Base-by-base conservation (phyloP, 257 asterid genomes). In the Nicotiana noctiflora region DNA sequence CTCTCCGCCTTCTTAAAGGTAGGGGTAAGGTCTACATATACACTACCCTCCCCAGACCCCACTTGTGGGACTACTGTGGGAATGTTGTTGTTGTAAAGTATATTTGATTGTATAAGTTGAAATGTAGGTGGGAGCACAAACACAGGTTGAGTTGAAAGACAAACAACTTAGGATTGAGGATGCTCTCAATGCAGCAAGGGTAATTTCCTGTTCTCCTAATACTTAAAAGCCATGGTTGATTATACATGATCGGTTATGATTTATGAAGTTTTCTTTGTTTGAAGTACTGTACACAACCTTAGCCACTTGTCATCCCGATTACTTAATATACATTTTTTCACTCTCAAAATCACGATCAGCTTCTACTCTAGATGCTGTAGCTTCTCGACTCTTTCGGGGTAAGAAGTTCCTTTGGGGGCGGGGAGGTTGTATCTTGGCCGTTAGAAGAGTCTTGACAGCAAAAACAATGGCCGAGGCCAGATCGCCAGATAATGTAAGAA, bases 101-200 rank as follows among this genome's bases (percentile, higher is more conserved):
- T 37, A 65, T 46, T 53, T 40, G 63, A 23, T 46, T 76, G 15
- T 44, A 64, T 78, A 53, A 25, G 61, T 23, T 70, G 17, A 55
- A 59, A 63, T 17, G 55, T 76, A 91, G 98, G 97, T 94, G 19
- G 98, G 98, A 84, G 97, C 98, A 79, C 97, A 86, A 79, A 94
- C 98, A 2, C 92, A 87, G 37, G 87, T 93, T 6, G 97, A 93
- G 89, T 87, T 94, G 81, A 94, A 94, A 85, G 95, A 94, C 75
- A 94, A 92, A 86, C 97, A 90, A 61, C 87, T 94, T n/a, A 90
- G 93, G 86, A 89, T 86, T 81, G 97, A 94, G 85, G 98, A 94
- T 85, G 97, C 97, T 56, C 84, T 94, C 66, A 92, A 92, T 89
- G 98, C 98, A 82, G 88, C 98, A n/a, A 90, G 93, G 98, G 98